These are phyloP conservation scores for Silene noctiflora DNA, from an alignment of 179 eudicot genomes.

Conservation along the genomic window DNA sequence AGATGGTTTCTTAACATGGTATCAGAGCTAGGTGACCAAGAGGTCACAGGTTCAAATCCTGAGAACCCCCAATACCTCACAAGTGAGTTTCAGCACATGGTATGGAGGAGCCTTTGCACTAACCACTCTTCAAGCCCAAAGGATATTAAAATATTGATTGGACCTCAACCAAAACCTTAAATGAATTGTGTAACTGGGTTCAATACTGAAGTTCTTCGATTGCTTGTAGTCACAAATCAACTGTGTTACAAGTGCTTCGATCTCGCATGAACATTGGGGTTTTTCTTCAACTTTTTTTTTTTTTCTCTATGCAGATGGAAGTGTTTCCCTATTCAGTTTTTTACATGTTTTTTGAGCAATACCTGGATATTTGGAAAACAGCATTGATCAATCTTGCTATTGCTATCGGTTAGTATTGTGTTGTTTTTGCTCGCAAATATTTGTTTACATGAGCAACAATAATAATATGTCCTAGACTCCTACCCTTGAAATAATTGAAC, in stretches of 20 bases:
- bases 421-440: constrained; percentile 9
- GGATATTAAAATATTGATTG: too few relatives aligned
- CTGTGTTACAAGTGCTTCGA: background rate
- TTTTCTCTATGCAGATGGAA: constrained; percentile 64
- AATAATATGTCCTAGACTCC: background rate
- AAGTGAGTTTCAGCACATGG: too few relatives aligned
- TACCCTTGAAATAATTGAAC: background rate
- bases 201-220: background rate
- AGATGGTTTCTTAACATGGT: too few relatives aligned
- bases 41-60: too few relatives aligned
- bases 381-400: constrained; percentile 93
- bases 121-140: too few relatives aligned
- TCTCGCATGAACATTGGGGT: background rate
- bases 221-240: background rate
- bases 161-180: too few relatives aligned
- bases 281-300: constrained; percentile 2
- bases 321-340: constrained; percentile 93
- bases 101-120: too few relatives aligned
- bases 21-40: too few relatives aligned
- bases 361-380: constrained; percentile 93
- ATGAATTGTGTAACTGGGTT: background rate
- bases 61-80: too few relatives aligned
- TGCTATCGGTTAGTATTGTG: constrained; percentile 73
- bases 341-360: constrained; percentile 97
- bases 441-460: background rate